phyloP scores from a whole-genome alignment of 2,329 filamentous ascomycete genomes.

The Aspergillus glaucus region DNA sequence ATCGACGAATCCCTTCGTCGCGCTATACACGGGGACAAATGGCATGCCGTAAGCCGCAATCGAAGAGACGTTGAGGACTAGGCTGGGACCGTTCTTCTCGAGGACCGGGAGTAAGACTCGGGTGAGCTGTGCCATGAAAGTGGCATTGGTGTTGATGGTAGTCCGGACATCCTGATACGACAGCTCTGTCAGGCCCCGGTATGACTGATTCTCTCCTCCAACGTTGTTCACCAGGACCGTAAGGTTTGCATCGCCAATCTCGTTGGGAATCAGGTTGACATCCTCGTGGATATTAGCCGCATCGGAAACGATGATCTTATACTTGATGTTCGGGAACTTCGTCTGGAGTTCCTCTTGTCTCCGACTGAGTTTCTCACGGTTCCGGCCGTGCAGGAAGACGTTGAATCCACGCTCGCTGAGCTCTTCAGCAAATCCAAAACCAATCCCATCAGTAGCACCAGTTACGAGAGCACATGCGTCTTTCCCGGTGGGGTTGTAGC shows the following conservation, averaged over 20 bases:
- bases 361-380: conserved; percentile 41
- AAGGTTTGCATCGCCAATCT: conserved; percentile 37
- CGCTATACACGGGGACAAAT: conserved; percentile 42
- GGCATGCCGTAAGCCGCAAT: conserved; percentile 43
- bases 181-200: conserved; percentile 31
- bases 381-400: conserved; percentile 54
- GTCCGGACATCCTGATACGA: conserved; percentile 33
- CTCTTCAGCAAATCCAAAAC: conserved; percentile 45
- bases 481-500: conserved; percentile 4
- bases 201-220: conserved; percentile 38
- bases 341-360: conserved; percentile 37
- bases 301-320: conserved; percentile 43
- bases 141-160: conserved; percentile 44
- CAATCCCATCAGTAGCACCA: conserved; percentile 52
- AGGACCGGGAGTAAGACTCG: conserved; percentile 42
- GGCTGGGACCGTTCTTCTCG: conserved; percentile 32
- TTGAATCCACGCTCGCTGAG: conserved; percentile 51
- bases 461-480: conserved; percentile 46
- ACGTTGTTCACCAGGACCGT: conserved; percentile 55
- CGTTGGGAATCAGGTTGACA: conserved; percentile 21
- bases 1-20: conserved; percentile 43
- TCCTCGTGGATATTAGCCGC: conserved; percentile 21
- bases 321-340: conserved; percentile 34
- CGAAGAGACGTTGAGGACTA: conserved; percentile 50
- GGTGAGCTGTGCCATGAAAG: conserved; percentile 48